Evolutionary conservation across 257 asterid genomes (phyloP).

Genomic region (Coffea eugenioides): DNA sequence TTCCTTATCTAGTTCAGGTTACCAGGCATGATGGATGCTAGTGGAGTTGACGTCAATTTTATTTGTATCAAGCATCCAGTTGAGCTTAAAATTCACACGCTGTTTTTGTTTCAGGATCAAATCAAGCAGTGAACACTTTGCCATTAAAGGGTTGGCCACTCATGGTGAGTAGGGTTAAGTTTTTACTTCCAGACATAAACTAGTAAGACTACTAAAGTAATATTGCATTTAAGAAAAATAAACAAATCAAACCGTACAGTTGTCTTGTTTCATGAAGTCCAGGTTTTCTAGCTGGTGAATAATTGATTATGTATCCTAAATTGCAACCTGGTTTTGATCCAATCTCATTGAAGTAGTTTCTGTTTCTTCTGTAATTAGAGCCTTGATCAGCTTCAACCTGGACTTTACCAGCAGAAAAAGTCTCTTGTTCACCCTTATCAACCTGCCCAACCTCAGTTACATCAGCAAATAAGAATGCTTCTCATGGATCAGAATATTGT

Average conservation of each 20-base stretch:
- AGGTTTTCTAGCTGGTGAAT: not conserved
- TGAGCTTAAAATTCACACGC: not conserved
- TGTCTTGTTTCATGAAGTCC: not conserved
- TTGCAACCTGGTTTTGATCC: not conserved
- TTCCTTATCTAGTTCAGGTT: not conserved
- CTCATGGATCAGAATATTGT: constrained; percentile 10
- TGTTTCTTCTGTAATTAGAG: constrained; percentile 16
- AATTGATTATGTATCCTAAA: not conserved
- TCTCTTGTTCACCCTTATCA: constrained; percentile 14
- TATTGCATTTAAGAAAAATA: too few relatives aligned
- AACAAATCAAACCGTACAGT: not conserved
- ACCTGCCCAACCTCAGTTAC: constrained; percentile 12
- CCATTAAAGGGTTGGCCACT: constrained; percentile 41
- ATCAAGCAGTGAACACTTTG: constrained; percentile 18
- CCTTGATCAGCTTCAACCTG: constrained; percentile 24
- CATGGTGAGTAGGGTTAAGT: constrained; percentile 22
- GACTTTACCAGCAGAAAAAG: constrained; percentile 17
- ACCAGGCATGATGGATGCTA: not conserved
- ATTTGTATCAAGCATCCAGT: not conserved
- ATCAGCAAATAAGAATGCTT: constrained; percentile 19
- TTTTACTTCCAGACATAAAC: not conserved
- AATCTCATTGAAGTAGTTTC: not conserved
- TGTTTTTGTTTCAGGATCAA: constrained; percentile 26
- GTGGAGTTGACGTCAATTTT: not conserved
- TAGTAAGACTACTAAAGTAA: not conserved